Percentiles rank a stretch among this genome's conserved stretches.
These are phyloP conservation scores for Ogataea nitratoaversa DNA, from an alignment of 805 yeast genomes.

Conservation along the genomic window DNA sequence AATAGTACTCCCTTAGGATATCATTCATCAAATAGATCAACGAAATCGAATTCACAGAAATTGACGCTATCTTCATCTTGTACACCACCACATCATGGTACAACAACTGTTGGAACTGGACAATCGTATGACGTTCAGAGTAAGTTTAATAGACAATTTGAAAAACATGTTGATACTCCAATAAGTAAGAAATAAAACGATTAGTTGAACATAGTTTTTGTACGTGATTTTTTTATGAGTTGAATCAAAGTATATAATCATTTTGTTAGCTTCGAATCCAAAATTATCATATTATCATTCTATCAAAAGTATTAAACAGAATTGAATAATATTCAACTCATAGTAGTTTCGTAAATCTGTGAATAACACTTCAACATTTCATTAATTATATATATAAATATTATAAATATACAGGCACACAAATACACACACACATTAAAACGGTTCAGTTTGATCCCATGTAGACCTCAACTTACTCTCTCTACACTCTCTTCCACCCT, in stretches of 20 bases:
- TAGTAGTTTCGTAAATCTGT: too few species aligned
- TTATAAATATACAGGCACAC: too few species aligned
- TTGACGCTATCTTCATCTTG: constrained; percentile 4
- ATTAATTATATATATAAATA: too few species aligned
- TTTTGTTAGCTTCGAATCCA: too few species aligned
- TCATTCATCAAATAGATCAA: too few species aligned
- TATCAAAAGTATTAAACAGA: too few species aligned
- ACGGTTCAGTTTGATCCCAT: not conserved
- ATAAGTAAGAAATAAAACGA: constrained; percentile 16
- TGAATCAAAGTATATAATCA: too few species aligned
- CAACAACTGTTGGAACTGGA: not conserved
- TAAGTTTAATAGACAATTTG: constrained; percentile 16
- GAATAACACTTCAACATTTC: too few species aligned
- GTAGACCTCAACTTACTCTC: constrained; percentile 17
- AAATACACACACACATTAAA: not conserved
- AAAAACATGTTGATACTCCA: constrained; percentile 31
- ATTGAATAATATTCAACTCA: too few species aligned
- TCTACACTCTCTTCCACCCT: constrained; percentile 52
- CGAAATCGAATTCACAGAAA: not conserved
- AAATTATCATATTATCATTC: too few species aligned
- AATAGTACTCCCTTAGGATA: constrained; percentile 1
- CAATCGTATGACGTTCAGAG: constrained; percentile 5
- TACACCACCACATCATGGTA: constrained; percentile 11
- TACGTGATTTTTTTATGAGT: too few species aligned
- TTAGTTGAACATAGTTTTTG: too few species aligned